These are phyloP conservation scores for Hericium rajendrae DNA, from an alignment of 768 basidiomycete genomes.

Conservation along the genomic window DNA sequence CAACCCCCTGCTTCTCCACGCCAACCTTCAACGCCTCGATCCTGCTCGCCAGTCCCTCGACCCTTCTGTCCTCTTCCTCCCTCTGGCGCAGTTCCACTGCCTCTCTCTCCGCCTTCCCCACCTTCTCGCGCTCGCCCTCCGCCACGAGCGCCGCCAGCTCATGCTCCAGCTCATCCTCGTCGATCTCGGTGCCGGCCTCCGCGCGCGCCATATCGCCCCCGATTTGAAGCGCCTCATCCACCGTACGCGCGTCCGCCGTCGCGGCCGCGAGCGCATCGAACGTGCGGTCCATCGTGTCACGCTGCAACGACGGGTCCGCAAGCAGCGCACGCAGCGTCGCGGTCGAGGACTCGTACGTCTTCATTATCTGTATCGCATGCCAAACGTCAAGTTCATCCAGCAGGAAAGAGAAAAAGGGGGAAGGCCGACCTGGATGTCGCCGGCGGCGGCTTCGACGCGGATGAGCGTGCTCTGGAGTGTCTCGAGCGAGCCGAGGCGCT, in stretches of 20 bases:
- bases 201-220: constrained; percentile 48
- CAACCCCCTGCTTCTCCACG: not conserved
- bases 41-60: not conserved
- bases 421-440: constrained; percentile 69
- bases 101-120: constrained; percentile 6
- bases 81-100: constrained; percentile 2
- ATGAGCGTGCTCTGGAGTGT: constrained; percentile 70
- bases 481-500: constrained; percentile 64
- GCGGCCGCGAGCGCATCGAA: constrained; percentile 83
- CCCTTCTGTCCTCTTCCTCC: not conserved
- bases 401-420: not conserved
- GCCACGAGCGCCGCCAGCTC: constrained; percentile 53
- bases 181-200: constrained; percentile 33
- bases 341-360: constrained; percentile 76
- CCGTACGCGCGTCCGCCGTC: constrained; percentile 71
- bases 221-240: constrained; percentile 67
- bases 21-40: not conserved
- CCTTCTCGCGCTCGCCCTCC: constrained; percentile 30
- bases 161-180: constrained; percentile 49
- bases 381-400: not conserved
- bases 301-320: constrained; percentile 68
- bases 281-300: constrained; percentile 73
- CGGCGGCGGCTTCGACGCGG: constrained; percentile 81
- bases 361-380: constrained; percentile 55
- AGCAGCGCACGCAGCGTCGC: constrained; percentile 68